These are phyloP conservation scores for Talaromyces sp. DNA, from an alignment of 2,329 filamentous ascomycete species.

Conservation along the genomic window DNA sequence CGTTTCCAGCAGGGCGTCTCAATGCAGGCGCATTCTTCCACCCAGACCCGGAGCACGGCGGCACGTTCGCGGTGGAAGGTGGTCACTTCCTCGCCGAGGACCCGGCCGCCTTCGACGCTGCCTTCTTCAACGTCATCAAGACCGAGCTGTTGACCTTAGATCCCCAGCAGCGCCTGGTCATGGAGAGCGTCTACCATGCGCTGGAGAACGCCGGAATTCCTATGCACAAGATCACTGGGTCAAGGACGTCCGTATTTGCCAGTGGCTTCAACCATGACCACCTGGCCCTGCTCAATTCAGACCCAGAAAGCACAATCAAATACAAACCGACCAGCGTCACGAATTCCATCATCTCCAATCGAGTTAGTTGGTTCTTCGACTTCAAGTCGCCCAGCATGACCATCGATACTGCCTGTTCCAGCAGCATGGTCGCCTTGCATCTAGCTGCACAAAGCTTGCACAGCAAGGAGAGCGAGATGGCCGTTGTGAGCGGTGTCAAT, in stretches of 20 bases:
- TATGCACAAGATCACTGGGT: constrained; percentile 23
- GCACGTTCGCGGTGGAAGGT: constrained; percentile 18
- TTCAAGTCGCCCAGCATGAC: constrained; percentile 10
- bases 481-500: constrained; percentile 13
- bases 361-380: constrained; percentile 17
- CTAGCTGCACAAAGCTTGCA: constrained; percentile 8
- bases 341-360: constrained; percentile 25
- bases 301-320: constrained; percentile 9
- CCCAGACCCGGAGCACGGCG: constrained; percentile 30
- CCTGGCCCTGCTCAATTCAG: constrained; percentile 10
- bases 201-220: constrained; percentile 22
- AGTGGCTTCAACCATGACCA: constrained; percentile 28
- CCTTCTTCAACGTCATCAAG: constrained; percentile 17
- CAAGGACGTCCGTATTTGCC: constrained; percentile 28
- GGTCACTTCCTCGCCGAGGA: constrained; percentile 17
- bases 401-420: constrained; percentile 17
- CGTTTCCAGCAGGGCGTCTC: constrained; percentile 32
- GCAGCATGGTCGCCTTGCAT: constrained; percentile 12
- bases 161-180: constrained; percentile 25
- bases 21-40: constrained; percentile 33
- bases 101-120: constrained; percentile 22
- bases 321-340: constrained; percentile 22
- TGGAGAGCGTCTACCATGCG: constrained; percentile 9
- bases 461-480: constrained; percentile 9
- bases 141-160: constrained; percentile 8